Percentiles rank a stretch among this genome's conserved stretches.
Conservation (phyloP, 306 rosid species). For the Phaseolus lunatus region DNA sequence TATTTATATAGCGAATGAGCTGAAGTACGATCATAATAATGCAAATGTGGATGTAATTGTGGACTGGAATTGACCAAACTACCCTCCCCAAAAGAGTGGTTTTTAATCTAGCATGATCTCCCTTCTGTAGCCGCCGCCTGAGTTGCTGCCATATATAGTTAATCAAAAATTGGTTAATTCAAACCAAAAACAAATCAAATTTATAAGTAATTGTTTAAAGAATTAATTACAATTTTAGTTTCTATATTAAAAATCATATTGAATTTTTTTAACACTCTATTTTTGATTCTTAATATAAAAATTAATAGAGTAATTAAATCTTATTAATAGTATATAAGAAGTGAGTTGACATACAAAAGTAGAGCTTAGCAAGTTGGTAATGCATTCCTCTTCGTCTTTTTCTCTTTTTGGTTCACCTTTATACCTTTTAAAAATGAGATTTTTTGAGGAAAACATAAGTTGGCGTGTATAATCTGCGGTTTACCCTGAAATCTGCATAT, state of each 20-base stretch:
- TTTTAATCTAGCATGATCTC: no score
- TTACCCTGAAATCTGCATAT: slow-evolving; percentile 34
- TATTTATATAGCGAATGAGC: slow-evolving; percentile 34
- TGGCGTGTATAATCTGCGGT: slow-evolving; percentile 28
- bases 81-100: slow-evolving; percentile 42
- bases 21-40: background rate
- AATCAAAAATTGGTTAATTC: no score
- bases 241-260: no score
- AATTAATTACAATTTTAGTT: no score
- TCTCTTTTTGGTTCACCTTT: background rate
- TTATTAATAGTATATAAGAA: no score
- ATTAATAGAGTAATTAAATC: no score
- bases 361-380: slow-evolving; percentile 30
- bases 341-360: background rate
- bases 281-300: no score
- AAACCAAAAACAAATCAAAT: no score
- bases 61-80: slow-evolving; percentile 53
- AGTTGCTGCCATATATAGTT: no score
- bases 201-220: no score
- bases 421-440: background rate
- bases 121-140: no score
- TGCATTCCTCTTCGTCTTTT: background rate
- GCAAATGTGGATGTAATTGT: background rate
- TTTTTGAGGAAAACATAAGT: slow-evolving; percentile 41
- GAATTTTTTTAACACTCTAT: no score